phyloP scores from a whole-genome alignment of 1,284 basidiomycete species.

The Ceratobasidium sp. region DNA sequence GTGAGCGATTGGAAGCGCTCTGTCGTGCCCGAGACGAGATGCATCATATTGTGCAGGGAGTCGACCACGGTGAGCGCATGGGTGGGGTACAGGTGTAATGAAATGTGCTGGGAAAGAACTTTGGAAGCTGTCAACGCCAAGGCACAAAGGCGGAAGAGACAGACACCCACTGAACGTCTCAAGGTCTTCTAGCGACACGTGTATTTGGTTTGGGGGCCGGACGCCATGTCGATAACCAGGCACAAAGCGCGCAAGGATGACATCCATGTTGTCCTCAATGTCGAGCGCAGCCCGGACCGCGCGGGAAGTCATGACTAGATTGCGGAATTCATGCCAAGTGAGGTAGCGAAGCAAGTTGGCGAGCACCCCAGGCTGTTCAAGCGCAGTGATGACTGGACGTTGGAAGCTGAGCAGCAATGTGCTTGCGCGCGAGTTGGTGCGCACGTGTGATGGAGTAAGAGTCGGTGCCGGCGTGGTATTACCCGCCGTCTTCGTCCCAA shows the following conservation, averaged over 20 bases:
- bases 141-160: background rate
- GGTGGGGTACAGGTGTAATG: constrained; percentile 70
- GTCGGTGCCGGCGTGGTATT: background rate
- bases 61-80: constrained; percentile 68
- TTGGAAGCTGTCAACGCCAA: constrained; percentile 54
- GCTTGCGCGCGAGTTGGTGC: constrained; percentile 23
- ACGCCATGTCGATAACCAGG: constrained; percentile 64
- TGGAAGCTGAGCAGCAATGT: constrained; percentile 27
- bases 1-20: constrained; percentile 64
- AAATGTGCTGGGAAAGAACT: constrained; percentile 73
- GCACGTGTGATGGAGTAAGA: constrained; percentile 17
- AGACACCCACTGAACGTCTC: constrained; percentile 70
- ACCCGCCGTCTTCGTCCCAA: background rate
- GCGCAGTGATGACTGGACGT: constrained; percentile 52
- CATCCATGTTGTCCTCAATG: constrained; percentile 61
- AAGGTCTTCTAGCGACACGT: constrained; percentile 69
- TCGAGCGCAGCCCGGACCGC: constrained; percentile 63
- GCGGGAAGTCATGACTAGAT: constrained; percentile 67
- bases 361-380: constrained; percentile 63
- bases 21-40: constrained; percentile 51
- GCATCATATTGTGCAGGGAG: constrained; percentile 30
- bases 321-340: constrained; percentile 68
- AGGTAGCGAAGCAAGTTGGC: constrained; percentile 61
- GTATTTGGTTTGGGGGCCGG: constrained; percentile 59
- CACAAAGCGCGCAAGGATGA: constrained; percentile 70